Evolutionary conservation across 495 filamentous ascomycete genomes (phyloP).

Genomic region (Penicillium simplicissimum): DNA sequence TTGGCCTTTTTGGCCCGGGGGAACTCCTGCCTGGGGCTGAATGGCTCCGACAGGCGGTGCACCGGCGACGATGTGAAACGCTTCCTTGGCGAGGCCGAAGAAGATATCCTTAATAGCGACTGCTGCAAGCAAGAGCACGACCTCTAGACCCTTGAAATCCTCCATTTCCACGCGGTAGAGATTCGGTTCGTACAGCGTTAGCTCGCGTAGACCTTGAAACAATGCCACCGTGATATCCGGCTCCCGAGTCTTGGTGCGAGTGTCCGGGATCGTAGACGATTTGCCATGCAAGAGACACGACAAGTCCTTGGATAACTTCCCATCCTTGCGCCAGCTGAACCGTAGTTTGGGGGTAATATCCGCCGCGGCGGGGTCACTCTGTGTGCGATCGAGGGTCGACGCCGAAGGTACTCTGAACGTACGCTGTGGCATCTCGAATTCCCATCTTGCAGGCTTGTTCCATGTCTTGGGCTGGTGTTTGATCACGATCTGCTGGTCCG

Average conservation of each 20-base stretch:
- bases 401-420: slow-evolving; percentile 78
- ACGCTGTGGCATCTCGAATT: slow-evolving; percentile 88
- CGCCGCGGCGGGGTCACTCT: slow-evolving; percentile 64
- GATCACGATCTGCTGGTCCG: slow-evolving; percentile 78
- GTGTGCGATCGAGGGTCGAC: slow-evolving; percentile 74
- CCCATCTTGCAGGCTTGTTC: slow-evolving; percentile 78
- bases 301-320: slow-evolving; percentile 80
- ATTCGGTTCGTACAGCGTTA: slow-evolving; percentile 93
- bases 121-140: slow-evolving; percentile 79
- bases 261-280: slow-evolving; percentile 59
- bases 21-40: slow-evolving; percentile 1
- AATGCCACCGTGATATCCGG: slow-evolving; percentile 91
- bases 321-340: slow-evolving; percentile 92
- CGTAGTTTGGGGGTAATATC: slow-evolving; percentile 74
- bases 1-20: slow-evolving; percentile 13
- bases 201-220: slow-evolving; percentile 64
- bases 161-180: slow-evolving; percentile 87
- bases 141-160: slow-evolving; percentile 90
- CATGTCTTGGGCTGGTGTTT: slow-evolving; percentile 71
- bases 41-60: slow-evolving; percentile 8
- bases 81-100: slow-evolving; percentile 63
- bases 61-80: slow-evolving; percentile 70
- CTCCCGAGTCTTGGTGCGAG: slow-evolving; percentile 75
- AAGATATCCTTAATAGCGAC: slow-evolving; percentile 87
- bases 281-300: slow-evolving; percentile 80